These are phyloP conservation scores for Ophiostoma novo-ulmi DNA, from an alignment of 2,329 filamentous ascomycete genomes.

Conservation along the genomic window DNA sequence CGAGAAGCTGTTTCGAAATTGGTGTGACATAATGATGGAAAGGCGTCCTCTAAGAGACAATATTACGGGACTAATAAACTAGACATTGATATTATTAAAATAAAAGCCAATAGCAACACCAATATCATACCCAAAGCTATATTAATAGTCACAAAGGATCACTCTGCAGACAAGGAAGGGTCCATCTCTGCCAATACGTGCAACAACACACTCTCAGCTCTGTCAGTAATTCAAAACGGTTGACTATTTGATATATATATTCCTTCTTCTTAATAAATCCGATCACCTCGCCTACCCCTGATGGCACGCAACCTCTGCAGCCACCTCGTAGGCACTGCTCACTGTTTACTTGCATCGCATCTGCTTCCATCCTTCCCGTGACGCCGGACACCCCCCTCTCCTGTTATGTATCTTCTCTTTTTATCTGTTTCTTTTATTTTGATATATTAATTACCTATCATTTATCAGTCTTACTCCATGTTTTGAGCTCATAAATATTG, in stretches of 20 bases:
- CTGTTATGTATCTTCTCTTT: not conserved
- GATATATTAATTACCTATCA: not conserved
- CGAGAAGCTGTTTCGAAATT: not conserved
- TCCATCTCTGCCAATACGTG: not conserved
- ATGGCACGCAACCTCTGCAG: constrained; percentile 17
- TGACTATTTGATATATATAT: not conserved
- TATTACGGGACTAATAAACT: not conserved
- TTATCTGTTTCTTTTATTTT: not conserved
- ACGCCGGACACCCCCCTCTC: constrained; percentile 2
- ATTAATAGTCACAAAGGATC: not conserved
- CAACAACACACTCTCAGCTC: not conserved
- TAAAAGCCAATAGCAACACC: not conserved
- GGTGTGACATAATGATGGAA: too few species aligned
- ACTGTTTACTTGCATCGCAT: constrained; percentile 5
- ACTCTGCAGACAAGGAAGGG: not conserved
- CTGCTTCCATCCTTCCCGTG: constrained; percentile 15
- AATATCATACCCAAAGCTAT: not conserved
- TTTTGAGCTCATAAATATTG: constrained; percentile 1
- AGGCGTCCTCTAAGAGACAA: not conserved
- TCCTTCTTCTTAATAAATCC: not conserved
- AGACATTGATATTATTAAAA: too few species aligned
- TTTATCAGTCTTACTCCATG: not conserved
- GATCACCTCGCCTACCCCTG: constrained; percentile 12
- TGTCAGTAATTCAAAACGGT: not conserved
- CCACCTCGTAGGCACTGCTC: not conserved